Evolutionary conservation across 139 green algal genomes (phyloP), one percentile per base, ranked within the genome.

Genomic region (Coelastrella sp.): DNA sequence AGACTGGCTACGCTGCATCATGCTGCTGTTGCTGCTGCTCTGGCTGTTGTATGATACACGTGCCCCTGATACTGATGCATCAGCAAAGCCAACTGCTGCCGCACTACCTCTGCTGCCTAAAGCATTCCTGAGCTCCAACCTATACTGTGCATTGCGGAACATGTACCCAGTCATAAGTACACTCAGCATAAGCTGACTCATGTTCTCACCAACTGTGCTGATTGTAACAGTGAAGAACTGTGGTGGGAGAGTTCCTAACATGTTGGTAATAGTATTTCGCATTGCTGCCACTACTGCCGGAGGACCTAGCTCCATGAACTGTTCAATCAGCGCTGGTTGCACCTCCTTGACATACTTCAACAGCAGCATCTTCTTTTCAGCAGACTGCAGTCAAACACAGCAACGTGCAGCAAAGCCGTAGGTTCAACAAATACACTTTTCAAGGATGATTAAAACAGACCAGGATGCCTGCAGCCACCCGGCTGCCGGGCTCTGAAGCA

Each of bases 141-240:
- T 63, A 11, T 80, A 78, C 50, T 79, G 64, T 34, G 80, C 80
- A 25, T 71, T 80, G 19, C 68, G 63, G 67, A 86, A 86, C 69
- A 92, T 88, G 87, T 94, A 94, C 25, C 94, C 94, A 2, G 92
- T 95, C 93, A 97, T 95, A 34, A 96, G 85, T 17, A 83, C 76
- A 34, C 69, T 93, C 76, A 92, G 94, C 93, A 98, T 96, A 4
- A 98, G 91, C 88, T 98, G 92, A 25, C 93, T 92, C 38, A 98
- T 83, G 87, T 95, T 94, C 43, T 98, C 93, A 1, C 86, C 91
- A 11, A 89, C 87, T 5, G 92, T 91, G 45, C 80, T 89, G 50
- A 97, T 89, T 0, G 90, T 95, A 37, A 97, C 93, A 9, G 89
- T 79, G 79, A 97, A 97, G 51, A 94, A 96, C 77, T 95, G 81